phyloP scores from a whole-genome alignment of 2,329 filamentous ascomycete species.

The Talaromyces sp. region DNA sequence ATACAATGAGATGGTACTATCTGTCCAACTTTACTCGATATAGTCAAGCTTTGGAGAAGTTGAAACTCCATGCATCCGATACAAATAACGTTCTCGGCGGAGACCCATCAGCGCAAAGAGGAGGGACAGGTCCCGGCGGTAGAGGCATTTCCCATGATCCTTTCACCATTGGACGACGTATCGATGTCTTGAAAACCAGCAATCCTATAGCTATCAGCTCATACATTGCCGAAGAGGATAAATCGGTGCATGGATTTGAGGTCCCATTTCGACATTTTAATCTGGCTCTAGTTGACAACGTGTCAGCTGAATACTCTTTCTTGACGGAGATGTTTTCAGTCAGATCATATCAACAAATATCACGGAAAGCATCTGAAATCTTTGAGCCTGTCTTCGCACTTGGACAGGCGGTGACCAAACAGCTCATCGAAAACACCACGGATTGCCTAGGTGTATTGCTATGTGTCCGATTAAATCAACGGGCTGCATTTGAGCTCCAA shows the following conservation, averaged over 20 bases:
- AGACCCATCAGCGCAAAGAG: constrained; percentile 68
- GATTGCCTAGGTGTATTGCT: constrained; percentile 85
- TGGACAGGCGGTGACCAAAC: constrained; percentile 72
- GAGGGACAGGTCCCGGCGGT: constrained; percentile 33
- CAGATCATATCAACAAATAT: constrained; percentile 71
- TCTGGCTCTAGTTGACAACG: constrained; percentile 87
- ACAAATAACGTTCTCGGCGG: constrained; percentile 79
- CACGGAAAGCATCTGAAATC: constrained; percentile 79
- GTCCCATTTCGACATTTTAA: constrained; percentile 93
- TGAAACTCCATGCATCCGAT: constrained; percentile 80
- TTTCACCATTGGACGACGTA: constrained; percentile 81
- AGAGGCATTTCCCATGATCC: constrained; percentile 64
- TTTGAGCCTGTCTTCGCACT: constrained; percentile 88
- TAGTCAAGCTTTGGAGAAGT: constrained; percentile 74
- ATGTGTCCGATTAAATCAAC: constrained; percentile 91
- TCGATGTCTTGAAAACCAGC: constrained; percentile 73
- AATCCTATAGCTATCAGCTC: constrained; percentile 78
- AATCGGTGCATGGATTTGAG: constrained; percentile 81
- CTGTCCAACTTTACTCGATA: constrained; percentile 87
- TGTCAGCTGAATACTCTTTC: constrained; percentile 92
- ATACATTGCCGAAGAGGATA: constrained; percentile 88
- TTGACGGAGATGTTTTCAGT: constrained; percentile 85
- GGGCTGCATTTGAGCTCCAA: constrained; percentile 90
- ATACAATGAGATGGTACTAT: constrained; percentile 99
- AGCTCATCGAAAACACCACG: constrained; percentile 71